A percentile compares a stretch with the other conserved stretches of the same genome.
phyloP scores from a whole-genome alignment of 2,329 filamentous ascomycete genomes.

The Fusarium clavum region DNA sequence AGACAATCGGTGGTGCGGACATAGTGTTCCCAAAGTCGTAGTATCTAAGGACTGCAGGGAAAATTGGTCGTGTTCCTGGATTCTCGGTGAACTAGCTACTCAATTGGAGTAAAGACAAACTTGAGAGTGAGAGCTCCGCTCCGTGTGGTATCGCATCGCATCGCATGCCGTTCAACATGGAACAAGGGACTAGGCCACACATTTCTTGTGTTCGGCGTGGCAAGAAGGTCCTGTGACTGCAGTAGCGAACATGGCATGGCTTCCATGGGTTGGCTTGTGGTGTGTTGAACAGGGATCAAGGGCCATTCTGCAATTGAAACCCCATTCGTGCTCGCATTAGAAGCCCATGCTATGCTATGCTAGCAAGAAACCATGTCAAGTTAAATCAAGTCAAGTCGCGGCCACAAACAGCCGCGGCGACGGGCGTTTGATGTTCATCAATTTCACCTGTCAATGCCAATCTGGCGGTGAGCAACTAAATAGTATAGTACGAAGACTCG shows the following conservation, averaged over 20 bases:
- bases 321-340: slow-evolving; percentile 45
- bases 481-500: slow-evolving; percentile 17
- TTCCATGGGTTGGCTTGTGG: slow-evolving; percentile 40
- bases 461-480: slow-evolving; percentile 45
- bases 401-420: slow-evolving; percentile 33
- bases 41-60: slow-evolving; percentile 18
- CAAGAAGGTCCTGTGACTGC: slow-evolving; percentile 48
- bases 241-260: slow-evolving; percentile 31
- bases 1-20: slow-evolving; percentile 21
- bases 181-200: slow-evolving; percentile 24
- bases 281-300: slow-evolving; percentile 47
- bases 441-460: slow-evolving; percentile 23
- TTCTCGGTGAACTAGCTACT: slow-evolving; percentile 46
- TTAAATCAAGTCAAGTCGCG: background rate
- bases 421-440: slow-evolving; percentile 43
- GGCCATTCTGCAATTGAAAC: slow-evolving; percentile 43
- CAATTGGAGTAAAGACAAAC: slow-evolving; percentile 36
- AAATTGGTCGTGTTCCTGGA: slow-evolving; percentile 44
- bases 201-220: slow-evolving; percentile 44
- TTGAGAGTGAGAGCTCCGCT: slow-evolving; percentile 4
- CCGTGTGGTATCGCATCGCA: slow-evolving; percentile 20
- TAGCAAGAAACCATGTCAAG: slow-evolving; percentile 31
- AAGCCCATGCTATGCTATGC: slow-evolving; percentile 11
- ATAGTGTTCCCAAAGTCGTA: slow-evolving; percentile 34
- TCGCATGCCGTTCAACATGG: slow-evolving; percentile 24